phyloP scores from a whole-genome alignment of 1,284 basidiomycete genomes.

The Peniophora sp. region DNA sequence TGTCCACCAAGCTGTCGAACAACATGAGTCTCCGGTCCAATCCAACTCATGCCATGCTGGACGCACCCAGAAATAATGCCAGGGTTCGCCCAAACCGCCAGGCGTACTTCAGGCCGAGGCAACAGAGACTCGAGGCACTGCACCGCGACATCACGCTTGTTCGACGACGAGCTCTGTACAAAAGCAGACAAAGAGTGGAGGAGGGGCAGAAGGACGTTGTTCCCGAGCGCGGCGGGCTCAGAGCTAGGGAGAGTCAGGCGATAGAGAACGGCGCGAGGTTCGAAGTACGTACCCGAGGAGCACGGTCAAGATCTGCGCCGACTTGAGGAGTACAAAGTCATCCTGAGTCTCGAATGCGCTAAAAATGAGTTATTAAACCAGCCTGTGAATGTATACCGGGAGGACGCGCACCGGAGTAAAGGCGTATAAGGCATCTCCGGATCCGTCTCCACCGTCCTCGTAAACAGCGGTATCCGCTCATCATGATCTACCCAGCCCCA shows the following conservation, averaged over 20 bases:
- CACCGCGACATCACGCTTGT: constrained; percentile 84
- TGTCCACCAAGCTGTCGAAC: constrained; percentile 59
- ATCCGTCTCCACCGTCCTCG: constrained; percentile 48
- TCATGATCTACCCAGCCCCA: constrained; percentile 53
- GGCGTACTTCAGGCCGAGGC: constrained; percentile 71
- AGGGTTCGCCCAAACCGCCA: constrained; percentile 65
- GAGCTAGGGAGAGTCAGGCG: constrained; percentile 30
- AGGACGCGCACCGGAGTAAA: constrained; percentile 61
- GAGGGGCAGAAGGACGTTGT: constrained; percentile 58
- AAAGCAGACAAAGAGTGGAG: constrained; percentile 58
- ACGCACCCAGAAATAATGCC: constrained; percentile 58
- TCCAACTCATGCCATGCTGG: neutral
- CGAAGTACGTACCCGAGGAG: constrained; percentile 53
- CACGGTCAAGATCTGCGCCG: constrained; percentile 82
- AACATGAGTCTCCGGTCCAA: neutral
- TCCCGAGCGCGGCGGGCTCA: constrained; percentile 44
- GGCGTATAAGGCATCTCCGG: constrained; percentile 82
- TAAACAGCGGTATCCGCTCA: constrained; percentile 71
- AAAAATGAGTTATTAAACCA: constrained; percentile 7
- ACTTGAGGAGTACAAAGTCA: constrained; percentile 89
- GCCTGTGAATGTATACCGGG: neutral
- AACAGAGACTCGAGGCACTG: constrained; percentile 88
- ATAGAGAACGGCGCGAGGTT: neutral
- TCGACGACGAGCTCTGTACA: constrained; percentile 51
- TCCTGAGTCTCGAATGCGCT: constrained; percentile 84